Conservation (phyloP, 2,329 filamentous ascomycete genomes). For the Colletotrichum sp. region DNA sequence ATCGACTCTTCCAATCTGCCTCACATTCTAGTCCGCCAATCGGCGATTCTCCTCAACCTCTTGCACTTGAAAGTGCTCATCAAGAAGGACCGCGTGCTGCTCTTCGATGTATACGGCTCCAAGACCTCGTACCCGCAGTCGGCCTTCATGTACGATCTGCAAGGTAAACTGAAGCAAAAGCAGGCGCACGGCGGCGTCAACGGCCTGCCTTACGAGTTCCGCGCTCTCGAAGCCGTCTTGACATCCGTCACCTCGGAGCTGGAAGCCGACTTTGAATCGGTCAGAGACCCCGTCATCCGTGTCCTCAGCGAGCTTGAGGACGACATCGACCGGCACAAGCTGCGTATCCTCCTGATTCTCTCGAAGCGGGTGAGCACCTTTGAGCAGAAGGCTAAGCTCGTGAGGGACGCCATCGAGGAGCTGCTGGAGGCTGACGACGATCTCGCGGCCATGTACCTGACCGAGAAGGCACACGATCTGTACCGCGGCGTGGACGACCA, state of each 20-base stretch:
- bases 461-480: conserved; percentile 80
- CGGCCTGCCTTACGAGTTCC: conserved; percentile 90
- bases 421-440: conserved; percentile 96
- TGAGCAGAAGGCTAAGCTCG: conserved; percentile 93
- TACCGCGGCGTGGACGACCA: conserved; percentile 82
- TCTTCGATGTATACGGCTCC: conserved; percentile 96
- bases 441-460: conserved; percentile 91
- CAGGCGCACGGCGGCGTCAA: conserved; percentile 58
- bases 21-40: conserved; percentile 91
- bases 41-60: conserved; percentile 92
- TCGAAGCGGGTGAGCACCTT: conserved; percentile 97
- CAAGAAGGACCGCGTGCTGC: conserved; percentile 89
- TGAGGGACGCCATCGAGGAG: conserved; percentile 94
- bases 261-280: conserved; percentile 92
- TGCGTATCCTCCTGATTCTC: conserved; percentile 87
- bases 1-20: conserved; percentile 96
- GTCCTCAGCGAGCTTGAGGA: conserved; percentile 92
- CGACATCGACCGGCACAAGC: conserved; percentile 93
- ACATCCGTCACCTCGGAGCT: conserved; percentile 92
- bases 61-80: conserved; percentile 96
- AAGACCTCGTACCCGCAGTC: conserved; percentile 95
- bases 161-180: conserved; percentile 89
- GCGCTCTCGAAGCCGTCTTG: conserved; percentile 91
- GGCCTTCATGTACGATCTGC: conserved; percentile 96
- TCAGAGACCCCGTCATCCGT: conserved; percentile 88